phyloP scores from a whole-genome alignment of 1,284 basidiomycete species.

The Ustilago cynodontis region DNA sequence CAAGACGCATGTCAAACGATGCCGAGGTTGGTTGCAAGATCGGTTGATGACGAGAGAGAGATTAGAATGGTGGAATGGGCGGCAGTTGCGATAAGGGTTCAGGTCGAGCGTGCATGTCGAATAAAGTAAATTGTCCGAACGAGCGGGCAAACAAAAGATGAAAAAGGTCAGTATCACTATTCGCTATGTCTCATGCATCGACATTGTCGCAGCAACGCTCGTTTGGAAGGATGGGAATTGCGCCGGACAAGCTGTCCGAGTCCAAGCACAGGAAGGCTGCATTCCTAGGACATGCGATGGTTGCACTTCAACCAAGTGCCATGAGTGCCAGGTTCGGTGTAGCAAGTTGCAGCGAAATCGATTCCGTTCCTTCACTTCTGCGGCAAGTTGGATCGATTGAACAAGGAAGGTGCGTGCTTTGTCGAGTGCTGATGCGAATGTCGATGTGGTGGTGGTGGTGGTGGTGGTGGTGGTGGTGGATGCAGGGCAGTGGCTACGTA shows the following conservation, averaged over 20 bases:
- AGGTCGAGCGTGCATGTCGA: neutral
- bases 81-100: neutral
- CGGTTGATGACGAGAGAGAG: neutral
- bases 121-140: too few relatives aligned
- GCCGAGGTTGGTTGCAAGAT: neutral
- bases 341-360: neutral
- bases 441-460: too few relatives aligned
- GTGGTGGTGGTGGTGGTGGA: neutral
- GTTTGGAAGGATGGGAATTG: neutral
- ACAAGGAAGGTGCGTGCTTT: neutral
- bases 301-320: neutral
- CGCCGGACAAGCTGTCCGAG: neutral
- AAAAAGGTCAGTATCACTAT: slow-evolving; percentile 15
- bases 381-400: neutral
- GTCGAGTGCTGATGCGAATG: neutral
- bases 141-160: neutral
- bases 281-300: neutral
- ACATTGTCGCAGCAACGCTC: neutral
- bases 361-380: neutral
- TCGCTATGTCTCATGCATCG: neutral
- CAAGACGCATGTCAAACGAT: neutral
- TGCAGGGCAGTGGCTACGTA: slow-evolving; percentile 35
- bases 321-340: neutral
- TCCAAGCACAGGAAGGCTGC: neutral
- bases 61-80: neutral